Conservation (phyloP, 768 basidiomycete species). For the Chalciporus chontae region DNA sequence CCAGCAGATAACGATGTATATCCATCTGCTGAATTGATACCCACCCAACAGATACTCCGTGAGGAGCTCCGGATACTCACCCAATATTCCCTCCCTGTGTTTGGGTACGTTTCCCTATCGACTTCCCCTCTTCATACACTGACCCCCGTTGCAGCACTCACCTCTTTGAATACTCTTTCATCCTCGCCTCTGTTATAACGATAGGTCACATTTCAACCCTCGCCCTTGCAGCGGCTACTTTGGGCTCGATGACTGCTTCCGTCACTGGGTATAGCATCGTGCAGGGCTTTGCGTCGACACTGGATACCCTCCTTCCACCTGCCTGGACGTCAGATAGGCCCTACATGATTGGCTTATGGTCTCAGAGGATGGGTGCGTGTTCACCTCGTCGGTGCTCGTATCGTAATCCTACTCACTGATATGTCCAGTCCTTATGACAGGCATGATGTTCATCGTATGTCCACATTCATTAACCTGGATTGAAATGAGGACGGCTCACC, state of each 20-base stretch:
- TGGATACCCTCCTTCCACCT: conserved; percentile 91
- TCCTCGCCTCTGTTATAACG: conserved; percentile 78
- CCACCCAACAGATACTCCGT: conserved; percentile 38
- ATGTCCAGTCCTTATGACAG: conserved; percentile 57
- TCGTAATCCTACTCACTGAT: conserved; percentile 4
- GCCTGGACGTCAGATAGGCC: conserved; percentile 93
- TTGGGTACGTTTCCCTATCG: conserved; percentile 48
- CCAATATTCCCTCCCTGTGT: conserved; percentile 68
- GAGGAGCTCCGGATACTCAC: conserved; percentile 60
- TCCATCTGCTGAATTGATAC: conserved; percentile 14
- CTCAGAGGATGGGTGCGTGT: conserved; percentile 77
- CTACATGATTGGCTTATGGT: conserved; percentile 83
- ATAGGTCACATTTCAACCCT: conserved; percentile 90
- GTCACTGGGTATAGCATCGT: conserved; percentile 61
- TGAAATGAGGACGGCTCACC: not conserved
- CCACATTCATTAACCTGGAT: not conserved
- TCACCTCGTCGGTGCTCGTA: not conserved
- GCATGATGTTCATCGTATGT: conserved; percentile 56
- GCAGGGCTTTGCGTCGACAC: conserved; percentile 76
- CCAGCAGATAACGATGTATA: conserved; percentile 29
- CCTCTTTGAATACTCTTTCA: conserved; percentile 80
- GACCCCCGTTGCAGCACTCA: conserved; percentile 52
- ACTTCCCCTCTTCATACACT: not conserved
- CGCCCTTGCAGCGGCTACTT: conserved; percentile 79
- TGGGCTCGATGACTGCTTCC: conserved; percentile 71